Conservation (phyloP, 345 rosid genomes). For the rapeseed (Brassica napus) region DNA sequence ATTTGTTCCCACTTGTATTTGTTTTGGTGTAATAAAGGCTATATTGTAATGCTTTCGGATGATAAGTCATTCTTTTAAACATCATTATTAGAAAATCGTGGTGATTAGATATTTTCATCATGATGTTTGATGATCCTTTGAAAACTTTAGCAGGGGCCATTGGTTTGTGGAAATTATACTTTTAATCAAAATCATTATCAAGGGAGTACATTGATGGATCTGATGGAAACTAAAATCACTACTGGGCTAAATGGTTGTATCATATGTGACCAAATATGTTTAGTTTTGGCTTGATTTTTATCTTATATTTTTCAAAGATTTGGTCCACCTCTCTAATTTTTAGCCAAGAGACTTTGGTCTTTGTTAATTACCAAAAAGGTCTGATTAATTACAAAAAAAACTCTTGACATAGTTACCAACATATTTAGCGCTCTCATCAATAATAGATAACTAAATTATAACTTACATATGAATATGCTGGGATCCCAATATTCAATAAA, state of each 20-base stretch:
- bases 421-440: too few species aligned
- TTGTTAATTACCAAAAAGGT: too few species aligned
- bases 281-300: background rate
- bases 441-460: too few species aligned
- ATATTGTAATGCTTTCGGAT: constrained; percentile 22
- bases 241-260: background rate
- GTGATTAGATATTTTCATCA: constrained; percentile 36
- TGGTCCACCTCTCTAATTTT: too few species aligned
- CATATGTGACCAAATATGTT: background rate
- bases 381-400: too few species aligned
- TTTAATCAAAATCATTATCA: constrained; percentile 27
- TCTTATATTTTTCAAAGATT: too few species aligned
- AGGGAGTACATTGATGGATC: background rate
- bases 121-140: constrained; percentile 27
- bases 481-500: too few species aligned
- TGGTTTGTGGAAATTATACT: constrained; percentile 16
- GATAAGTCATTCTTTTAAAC: constrained; percentile 10
- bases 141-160: constrained; percentile 28
- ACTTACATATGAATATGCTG: too few species aligned
- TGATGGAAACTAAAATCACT: background rate
- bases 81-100: constrained; percentile 35
- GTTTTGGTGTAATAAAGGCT: constrained; percentile 2
- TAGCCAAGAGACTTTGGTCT: too few species aligned
- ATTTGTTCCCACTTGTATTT: constrained; percentile 12
- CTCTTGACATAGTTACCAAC: background rate